phyloP scores from a whole-genome alignment of 805 yeast genomes.

The Cyberlindnera sargentensis region DNA sequence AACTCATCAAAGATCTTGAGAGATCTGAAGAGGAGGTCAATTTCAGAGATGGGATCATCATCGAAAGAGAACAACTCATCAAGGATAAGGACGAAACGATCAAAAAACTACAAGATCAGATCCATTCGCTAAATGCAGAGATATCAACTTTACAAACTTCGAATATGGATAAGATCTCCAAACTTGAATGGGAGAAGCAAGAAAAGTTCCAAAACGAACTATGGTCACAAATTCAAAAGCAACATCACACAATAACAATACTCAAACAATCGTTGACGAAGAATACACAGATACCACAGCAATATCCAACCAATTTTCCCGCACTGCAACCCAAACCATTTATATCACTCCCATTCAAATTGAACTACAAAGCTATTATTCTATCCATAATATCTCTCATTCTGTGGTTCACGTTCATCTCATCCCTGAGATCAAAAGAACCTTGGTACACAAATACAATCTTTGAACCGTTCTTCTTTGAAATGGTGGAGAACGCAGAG shows the following conservation, averaged over 20 bases:
- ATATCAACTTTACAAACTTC: conserved; percentile 8
- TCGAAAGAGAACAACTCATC: conserved; percentile 11
- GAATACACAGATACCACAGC: too few species aligned
- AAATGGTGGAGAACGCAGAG: conserved; percentile 10
- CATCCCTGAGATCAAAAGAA: neutral
- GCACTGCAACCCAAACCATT: neutral
- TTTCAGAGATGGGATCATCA: conserved; percentile 18
- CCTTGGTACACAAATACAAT: conserved; percentile 16
- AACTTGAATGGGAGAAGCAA: conserved; percentile 3
- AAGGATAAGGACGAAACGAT: conserved; percentile 5
- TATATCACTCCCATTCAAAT: neutral
- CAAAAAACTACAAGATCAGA: conserved; percentile 3
- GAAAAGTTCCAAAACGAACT: conserved; percentile 13
- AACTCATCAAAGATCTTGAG: neutral
- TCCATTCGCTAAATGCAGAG: conserved; percentile 4
- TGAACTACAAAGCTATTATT: neutral
- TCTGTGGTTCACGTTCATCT: neutral
- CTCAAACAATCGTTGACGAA: conserved; percentile 10
- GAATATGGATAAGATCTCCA: conserved; percentile 2
- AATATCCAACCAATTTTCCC: neutral
- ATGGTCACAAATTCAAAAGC: conserved; percentile 13
- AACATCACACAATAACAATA: conserved; percentile 10
- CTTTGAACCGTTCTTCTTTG: conserved; percentile 12
- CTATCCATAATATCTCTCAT: neutral
- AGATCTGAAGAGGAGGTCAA: conserved; percentile 17